A percentile compares a stretch with the other conserved stretches of the same genome.
Evolutionary conservation across 1,284 basidiomycete genomes (phyloP).

Genomic region (Chondrostereum purpureum): DNA sequence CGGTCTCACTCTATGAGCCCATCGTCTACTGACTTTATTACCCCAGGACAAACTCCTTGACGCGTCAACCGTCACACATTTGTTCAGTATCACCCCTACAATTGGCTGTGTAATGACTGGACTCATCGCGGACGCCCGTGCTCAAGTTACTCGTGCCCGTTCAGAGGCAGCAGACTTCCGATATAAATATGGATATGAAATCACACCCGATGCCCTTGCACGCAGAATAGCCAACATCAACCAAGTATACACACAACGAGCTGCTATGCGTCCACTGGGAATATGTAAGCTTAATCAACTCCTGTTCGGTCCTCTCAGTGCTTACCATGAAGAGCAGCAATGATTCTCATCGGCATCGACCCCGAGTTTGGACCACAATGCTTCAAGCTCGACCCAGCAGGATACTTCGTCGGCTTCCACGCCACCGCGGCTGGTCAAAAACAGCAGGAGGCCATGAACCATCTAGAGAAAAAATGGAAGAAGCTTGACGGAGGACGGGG

Average conservation of each 20-base stretch:
- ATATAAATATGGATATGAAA: conserved; percentile 97
- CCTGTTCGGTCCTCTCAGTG: conserved; percentile 6
- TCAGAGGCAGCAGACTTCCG: conserved; percentile 91
- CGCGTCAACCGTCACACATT: conserved; percentile 89
- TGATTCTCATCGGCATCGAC: conserved; percentile 95
- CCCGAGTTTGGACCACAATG: conserved; percentile 87
- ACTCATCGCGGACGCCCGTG: conserved; percentile 87
- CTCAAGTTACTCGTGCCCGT: conserved; percentile 86
- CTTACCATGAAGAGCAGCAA: conserved; percentile 72
- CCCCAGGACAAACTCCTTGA: conserved; percentile 94
- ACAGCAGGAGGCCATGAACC: conserved; percentile 98
- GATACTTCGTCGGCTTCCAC: conserved; percentile 98
- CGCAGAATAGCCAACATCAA: conserved; percentile 97
- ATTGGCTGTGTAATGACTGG: conserved; percentile 99
- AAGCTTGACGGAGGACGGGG: conserved; percentile 75
- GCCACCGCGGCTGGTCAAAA: conserved; percentile 96
- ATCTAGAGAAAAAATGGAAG: conserved; percentile 99
- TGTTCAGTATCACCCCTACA: conserved; percentile 93
- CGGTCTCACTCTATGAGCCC: conserved; percentile 21
- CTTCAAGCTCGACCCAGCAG: conserved; percentile 98
- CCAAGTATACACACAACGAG: conserved; percentile 97
- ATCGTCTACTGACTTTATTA: conserved; percentile 1
- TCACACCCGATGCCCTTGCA: conserved; percentile 91
- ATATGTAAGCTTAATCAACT: conserved; percentile 61
- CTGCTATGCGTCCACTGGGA: conserved; percentile 95